Evolutionary conservation across 2,329 filamentous ascomycete genomes (phyloP), one percentile per base, ranked within the genome.

Genomic region (Aspergillus tanneri): DNA sequence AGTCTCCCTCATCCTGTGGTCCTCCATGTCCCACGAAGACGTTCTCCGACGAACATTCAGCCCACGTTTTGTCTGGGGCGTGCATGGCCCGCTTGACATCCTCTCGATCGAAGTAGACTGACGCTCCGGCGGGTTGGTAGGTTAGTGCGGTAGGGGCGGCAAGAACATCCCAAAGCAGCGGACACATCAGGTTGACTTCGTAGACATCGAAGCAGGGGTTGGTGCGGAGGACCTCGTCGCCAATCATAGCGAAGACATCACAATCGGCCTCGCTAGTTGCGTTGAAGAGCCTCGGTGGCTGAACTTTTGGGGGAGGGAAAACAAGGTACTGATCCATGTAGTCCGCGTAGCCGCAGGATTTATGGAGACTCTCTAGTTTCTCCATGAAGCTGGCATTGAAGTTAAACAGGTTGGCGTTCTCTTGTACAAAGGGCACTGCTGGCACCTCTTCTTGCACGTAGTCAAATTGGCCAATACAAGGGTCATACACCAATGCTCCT

Each of bases 161-260:
- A 2, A 91, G 74, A 0, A 86, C 80, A 49, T 90, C 84, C 77
- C 82, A 88, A 2, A 81, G 72, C 2, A 84, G 56, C 0, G 88
- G 88, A 63, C 88, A 93, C 10, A 83, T 86, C 3, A 82, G 83
- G 2, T 81, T 81, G 11, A 92, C 79, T 40, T 87, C 81, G 69
- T 92, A 93, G 9, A 88, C 73, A 64, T 90, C 83, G 70, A 87
- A 95, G 73, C 89, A 93, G 0, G 88, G 88, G 70, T 93, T 93
- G 25, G 81, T 67, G 1, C 72, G 61, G 4, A 74, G 53, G 6
- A 78, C 77, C 23, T 82, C 84, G 0, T 74, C 56, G 57, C 72
- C 73, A 23, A 88, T 78, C 18, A 78, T 71, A 48, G 77, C 66
- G 58, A 78, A 86, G 16, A 88, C 60, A 41, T 75, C 73, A 63